Base-by-base conservation (phyloP, 441 rosid species). In the Adansonia madagascariensis region DNA sequence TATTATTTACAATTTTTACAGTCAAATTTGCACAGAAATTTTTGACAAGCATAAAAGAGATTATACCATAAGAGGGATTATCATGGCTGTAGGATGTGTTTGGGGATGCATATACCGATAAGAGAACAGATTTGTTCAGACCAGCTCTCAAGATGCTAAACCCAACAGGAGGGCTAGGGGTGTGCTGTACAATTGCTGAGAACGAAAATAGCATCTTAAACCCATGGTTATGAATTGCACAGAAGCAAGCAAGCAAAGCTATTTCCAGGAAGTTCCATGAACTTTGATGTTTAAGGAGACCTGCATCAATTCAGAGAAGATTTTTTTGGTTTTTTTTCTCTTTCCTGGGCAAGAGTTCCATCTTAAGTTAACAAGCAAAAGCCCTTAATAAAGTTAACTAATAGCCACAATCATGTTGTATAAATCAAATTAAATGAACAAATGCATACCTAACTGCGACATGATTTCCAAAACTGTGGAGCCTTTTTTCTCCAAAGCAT, bases 131-230 rank as follows among this genome's bases (percentile, higher is more conserved):
- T 85, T 97, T 97, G 86, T 86, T 97, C 84, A 97, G 95, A 83
- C 98, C 99, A 78, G 98, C 99, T 90, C 91, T 91, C 88, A 97
- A 86, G 84, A 97, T 94, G 86, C 98, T 85, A 89, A 97, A 97
- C 78, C 99, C 99, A 80, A 94, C 56, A 67, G 99, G 99, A 81
- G 93, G 89, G 82, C 97, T 85, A 59, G 98, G 94, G 22, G 98
- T 92, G 82, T 97, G 97, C 74, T 89, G 91, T 82, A 97, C 88
- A 74, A 97, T 91, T 71, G 97, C 97, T 7, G 98, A 94, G 85
- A 94, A 93, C 75, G 99, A 97, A 89, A 89, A 92, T 81, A 97
- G 86, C 94, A 91, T 87, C 84, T 97, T 94, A 85, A 93, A 93
- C 67, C 98, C 98, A 89, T 97, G 98, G 84, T 94, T 93, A 73